phyloP scores from a whole-genome alignment of 345 rosid species.

The Murraya koenigii region DNA sequence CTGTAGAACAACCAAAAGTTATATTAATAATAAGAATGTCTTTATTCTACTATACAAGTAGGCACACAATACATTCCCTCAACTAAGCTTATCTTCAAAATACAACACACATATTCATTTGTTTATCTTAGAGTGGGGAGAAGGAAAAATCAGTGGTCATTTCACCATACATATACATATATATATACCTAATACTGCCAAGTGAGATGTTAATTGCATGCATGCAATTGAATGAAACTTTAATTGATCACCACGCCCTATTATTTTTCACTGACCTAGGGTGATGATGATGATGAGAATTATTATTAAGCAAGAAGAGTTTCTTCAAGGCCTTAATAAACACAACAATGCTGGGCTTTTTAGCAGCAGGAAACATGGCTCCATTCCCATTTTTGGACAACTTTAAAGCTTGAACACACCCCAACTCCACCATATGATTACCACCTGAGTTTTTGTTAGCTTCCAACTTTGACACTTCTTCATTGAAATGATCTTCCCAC shows the following conservation, averaged over 20 bases:
- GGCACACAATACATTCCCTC: neutral
- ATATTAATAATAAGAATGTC: neutral
- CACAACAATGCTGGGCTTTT: slow-evolving; percentile 36
- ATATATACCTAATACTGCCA: neutral
- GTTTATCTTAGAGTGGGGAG: neutral
- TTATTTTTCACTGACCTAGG: neutral
- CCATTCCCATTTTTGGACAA: slow-evolving; percentile 20
- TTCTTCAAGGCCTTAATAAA: slow-evolving; percentile 55
- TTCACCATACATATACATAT: neutral
- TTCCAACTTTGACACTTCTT: slow-evolving; percentile 30
- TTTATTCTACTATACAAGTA: neutral
- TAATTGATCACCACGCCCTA: neutral
- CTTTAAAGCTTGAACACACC: slow-evolving; percentile 30
- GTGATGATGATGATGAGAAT: slow-evolving; percentile 15
- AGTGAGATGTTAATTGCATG: neutral
- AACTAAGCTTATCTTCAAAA: neutral
- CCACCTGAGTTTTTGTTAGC: neutral
- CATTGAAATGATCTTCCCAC: slow-evolving; percentile 90
- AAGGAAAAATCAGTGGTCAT: neutral
- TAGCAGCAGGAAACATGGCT: slow-evolving; percentile 24
- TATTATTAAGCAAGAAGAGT: slow-evolving; percentile 50
- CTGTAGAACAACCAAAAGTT: neutral
- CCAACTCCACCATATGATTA: slow-evolving; percentile 19
- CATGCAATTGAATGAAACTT: neutral
- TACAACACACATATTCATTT: neutral